These are phyloP conservation scores for Zygosaccharomyces bailii DNA, from an alignment of 805 yeast species.

Conservation along the genomic window DNA sequence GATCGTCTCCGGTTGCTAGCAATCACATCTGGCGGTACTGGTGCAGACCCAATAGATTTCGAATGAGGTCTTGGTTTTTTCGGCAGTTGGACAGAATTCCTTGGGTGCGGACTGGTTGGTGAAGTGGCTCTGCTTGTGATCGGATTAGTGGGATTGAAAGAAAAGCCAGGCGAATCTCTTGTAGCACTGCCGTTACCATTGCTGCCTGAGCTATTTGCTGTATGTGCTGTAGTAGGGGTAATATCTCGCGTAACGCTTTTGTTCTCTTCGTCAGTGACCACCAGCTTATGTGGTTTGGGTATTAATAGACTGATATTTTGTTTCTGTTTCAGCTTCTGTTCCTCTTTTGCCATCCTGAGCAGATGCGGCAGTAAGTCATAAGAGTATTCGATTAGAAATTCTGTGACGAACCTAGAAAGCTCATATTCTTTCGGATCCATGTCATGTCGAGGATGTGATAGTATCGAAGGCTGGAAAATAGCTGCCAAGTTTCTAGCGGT, in stretches of 20 bases:
- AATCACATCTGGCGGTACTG: slow-evolving; percentile 34
- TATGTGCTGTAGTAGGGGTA: slow-evolving; percentile 1
- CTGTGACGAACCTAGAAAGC: slow-evolving; percentile 78
- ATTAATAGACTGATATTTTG: slow-evolving; percentile 6
- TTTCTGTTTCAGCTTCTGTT: slow-evolving; percentile 14
- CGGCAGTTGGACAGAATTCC: slow-evolving; percentile 12
- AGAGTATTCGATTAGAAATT: slow-evolving; percentile 83
- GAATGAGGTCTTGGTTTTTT: slow-evolving; percentile 32
- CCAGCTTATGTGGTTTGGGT: slow-evolving; percentile 12
- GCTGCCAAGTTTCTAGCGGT: slow-evolving; percentile 91
- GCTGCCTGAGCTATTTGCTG: not conserved
- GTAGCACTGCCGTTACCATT: not conserved
- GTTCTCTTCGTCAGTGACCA: slow-evolving; percentile 15
- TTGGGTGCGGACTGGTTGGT: slow-evolving; percentile 5
- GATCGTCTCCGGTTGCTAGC: slow-evolving; percentile 28
- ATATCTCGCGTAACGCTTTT: slow-evolving; percentile 6
- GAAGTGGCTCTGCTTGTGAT: slow-evolving; percentile 7
- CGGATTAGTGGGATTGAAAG: not conserved
- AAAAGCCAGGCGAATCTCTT: slow-evolving; percentile 1
- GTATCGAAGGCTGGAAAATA: slow-evolving; percentile 92
- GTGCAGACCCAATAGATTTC: slow-evolving; percentile 32
- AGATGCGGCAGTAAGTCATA: slow-evolving; percentile 66
- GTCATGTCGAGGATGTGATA: slow-evolving; percentile 90
- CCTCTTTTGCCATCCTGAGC: slow-evolving; percentile 35
- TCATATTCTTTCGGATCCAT: slow-evolving; percentile 91